Base-by-base conservation (phyloP, 2,329 filamentous ascomycete genomes). In the Xylaria sp. region DNA sequence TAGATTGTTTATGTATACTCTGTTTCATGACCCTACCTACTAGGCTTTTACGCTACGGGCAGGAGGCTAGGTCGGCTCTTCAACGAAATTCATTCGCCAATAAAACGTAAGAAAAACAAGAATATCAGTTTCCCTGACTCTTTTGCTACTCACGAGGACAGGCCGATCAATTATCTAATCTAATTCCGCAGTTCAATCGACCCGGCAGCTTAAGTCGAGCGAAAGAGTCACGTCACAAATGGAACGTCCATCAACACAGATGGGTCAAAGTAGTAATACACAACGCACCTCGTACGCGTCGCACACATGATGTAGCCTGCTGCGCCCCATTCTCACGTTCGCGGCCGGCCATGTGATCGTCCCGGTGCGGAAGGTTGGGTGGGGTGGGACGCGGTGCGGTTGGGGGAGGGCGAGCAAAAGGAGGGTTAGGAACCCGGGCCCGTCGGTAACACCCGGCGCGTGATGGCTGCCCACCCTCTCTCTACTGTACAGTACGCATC, bases 371-470 rank as follows among this genome's bases (percentile, higher is more conserved):
- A 33, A 33, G 44, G 56, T 31, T 57, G 52, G 61, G 61, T 57
- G 57, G 49, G 53, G 58, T 57, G 61, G 53, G 57, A 56, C 52
- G 53, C 41, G 57, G 53, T 60, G 43, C 48, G 49, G 59, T 54
- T 62, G 54, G 52, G 49, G 43, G 23, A 17, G 38, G 41, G 41
- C 23, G 19, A 31, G 17, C 25, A 29, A 13, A 51, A 8, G 21
- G 33, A 43, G 44, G 44, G 37, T 29, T 43, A 29, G 19, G 15
- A 47, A 51, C 57, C 61, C 61, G 61, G 61, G 57, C 58, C 57
- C 52, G 57, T 63, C 61, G 61, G 61, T 63, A 63, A 55, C 57
- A 63, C 57, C 58, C 61, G 61, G 61, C 57, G 61, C 61, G 61
- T 60, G 61, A 61, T 58, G 58, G 52, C 31, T 60, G 41, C 33